Conservation (phyloP, 306 rosid genomes). For the Rosa chinensis region DNA sequence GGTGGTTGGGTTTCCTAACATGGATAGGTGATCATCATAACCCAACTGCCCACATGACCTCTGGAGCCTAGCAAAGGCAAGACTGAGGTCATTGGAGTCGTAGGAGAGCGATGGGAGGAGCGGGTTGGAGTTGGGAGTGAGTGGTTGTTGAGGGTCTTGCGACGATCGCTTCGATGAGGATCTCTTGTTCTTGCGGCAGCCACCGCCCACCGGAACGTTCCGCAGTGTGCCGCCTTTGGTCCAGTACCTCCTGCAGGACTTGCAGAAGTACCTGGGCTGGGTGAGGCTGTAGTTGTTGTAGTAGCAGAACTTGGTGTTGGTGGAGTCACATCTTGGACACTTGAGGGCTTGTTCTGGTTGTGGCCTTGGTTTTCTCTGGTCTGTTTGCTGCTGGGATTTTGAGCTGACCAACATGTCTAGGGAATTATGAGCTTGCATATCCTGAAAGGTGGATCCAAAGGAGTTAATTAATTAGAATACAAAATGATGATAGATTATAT, state of each 20-base stretch:
- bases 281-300: constrained; percentile 95
- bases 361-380: constrained; percentile 59
- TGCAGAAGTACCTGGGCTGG: constrained; percentile 97
- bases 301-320: constrained; percentile 95
- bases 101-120: constrained; percentile 42
- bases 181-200: constrained; percentile 92
- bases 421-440: constrained; percentile 60
- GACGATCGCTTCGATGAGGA: constrained; percentile 44
- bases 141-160: constrained; percentile 61
- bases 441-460: constrained; percentile 39
- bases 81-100: constrained; percentile 69
- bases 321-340: constrained; percentile 93
- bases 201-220: constrained; percentile 98
- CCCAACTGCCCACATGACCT: constrained; percentile 61
- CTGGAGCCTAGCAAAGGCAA: constrained; percentile 86
- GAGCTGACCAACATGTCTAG: constrained; percentile 74
- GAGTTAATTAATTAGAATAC: neutral
- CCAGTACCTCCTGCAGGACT: constrained; percentile 96
- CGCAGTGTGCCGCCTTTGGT: constrained; percentile 95
- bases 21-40: constrained; percentile 50
- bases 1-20: constrained; percentile 41
- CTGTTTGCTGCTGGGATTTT: constrained; percentile 42
- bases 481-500: neutral
- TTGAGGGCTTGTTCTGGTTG: constrained; percentile 82
- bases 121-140: constrained; percentile 45